These are phyloP conservation scores for Omphalotus olearius DNA, from an alignment of 1,284 basidiomycete genomes.

Conservation along the genomic window DNA sequence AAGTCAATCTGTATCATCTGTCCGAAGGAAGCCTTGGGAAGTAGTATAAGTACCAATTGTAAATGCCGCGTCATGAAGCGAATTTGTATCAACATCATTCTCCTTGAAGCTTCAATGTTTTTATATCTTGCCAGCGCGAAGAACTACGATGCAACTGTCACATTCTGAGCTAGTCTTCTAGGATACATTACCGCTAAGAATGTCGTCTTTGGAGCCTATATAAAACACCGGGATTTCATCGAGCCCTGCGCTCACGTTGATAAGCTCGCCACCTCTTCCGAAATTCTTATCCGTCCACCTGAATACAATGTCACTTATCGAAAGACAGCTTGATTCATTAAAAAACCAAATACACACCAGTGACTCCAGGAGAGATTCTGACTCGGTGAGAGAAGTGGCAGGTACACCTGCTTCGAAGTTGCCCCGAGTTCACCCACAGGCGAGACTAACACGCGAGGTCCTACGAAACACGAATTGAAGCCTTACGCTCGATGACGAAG, in stretches of 20 bases:
- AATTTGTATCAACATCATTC: too few species aligned
- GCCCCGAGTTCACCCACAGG: slow-evolving; percentile 30
- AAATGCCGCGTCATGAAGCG: too few species aligned
- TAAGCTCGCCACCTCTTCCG: slow-evolving; percentile 26
- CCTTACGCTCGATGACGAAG: neutral
- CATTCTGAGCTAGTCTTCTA: neutral
- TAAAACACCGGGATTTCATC: slow-evolving; percentile 38
- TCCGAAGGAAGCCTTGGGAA: slow-evolving; percentile 16
- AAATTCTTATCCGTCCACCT: slow-evolving; percentile 35
- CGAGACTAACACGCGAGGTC: slow-evolving; percentile 31
- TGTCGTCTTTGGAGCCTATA: slow-evolving; percentile 30
- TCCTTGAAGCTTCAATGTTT: too few species aligned
- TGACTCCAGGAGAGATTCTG: slow-evolving; percentile 31
- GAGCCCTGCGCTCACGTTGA: slow-evolving; percentile 29
- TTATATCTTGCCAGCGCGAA: too few species aligned
- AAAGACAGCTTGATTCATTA: neutral
- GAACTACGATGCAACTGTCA: neutral
- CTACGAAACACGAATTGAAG: slow-evolving; percentile 16
- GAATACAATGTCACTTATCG: neutral
- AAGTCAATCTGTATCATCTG: neutral
- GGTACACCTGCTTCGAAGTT: slow-evolving; percentile 31
- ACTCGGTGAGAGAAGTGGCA: slow-evolving; percentile 25
- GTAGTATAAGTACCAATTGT: neutral
- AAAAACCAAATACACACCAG: slow-evolving; percentile 24
- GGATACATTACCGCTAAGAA: slow-evolving; percentile 27